Evolutionary conservation across 2,329 filamentous ascomycete species (phyloP).

Genomic region (Coniochaeta ligniaria): DNA sequence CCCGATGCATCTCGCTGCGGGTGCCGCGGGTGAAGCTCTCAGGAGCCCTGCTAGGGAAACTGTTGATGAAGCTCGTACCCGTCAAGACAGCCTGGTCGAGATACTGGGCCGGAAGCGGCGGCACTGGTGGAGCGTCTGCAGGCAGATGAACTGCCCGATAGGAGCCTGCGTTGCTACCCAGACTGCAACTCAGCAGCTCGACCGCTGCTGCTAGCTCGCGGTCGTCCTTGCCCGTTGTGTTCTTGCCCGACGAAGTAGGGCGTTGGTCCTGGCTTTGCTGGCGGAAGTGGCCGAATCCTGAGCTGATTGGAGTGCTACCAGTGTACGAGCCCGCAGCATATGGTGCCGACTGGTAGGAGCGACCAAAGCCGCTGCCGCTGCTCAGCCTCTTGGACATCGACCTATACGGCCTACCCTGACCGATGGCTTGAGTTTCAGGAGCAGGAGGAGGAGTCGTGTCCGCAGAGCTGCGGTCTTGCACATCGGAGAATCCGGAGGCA

Average conservation of each 20-base stretch:
- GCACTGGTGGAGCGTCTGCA: constrained; percentile 77
- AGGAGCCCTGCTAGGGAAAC: constrained; percentile 51
- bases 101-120: constrained; percentile 76
- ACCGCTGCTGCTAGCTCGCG: constrained; percentile 85
- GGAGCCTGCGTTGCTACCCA: constrained; percentile 66
- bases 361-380: constrained; percentile 54
- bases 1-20: constrained; percentile 46
- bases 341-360: constrained; percentile 71
- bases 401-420: constrained; percentile 38
- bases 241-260: constrained; percentile 72
- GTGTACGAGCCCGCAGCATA: constrained; percentile 47
- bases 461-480: constrained; percentile 73
- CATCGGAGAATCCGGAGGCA: constrained; percentile 74
- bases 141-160: constrained; percentile 52
- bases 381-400: constrained; percentile 51
- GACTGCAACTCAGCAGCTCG: constrained; percentile 84
- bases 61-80: constrained; percentile 56
- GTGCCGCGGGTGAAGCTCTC: constrained; percentile 62
- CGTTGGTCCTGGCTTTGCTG: constrained; percentile 70
- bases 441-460: constrained; percentile 90
- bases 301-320: constrained; percentile 42
- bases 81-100: constrained; percentile 55
- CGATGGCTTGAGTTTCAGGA: constrained; percentile 53
- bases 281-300: constrained; percentile 53
- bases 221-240: constrained; percentile 71